These are phyloP conservation scores for Aspergillus egyptiacus DNA, from an alignment of 495 filamentous ascomycete species.

Conservation along the genomic window DNA sequence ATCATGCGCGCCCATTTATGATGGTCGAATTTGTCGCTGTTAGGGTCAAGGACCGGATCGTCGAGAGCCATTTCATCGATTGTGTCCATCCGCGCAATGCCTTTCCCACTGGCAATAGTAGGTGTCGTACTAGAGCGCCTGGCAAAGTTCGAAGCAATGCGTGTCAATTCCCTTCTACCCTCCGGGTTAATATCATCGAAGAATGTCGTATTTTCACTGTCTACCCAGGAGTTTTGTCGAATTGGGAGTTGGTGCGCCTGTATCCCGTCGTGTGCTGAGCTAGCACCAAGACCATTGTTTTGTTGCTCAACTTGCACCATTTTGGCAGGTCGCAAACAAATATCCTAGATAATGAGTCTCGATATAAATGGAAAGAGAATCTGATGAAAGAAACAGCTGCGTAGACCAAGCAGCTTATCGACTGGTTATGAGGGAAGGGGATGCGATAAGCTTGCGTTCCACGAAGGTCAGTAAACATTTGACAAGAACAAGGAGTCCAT, in stretches of 20 bases:
- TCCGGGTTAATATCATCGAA: slow-evolving; percentile 35
- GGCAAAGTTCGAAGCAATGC: slow-evolving; percentile 36
- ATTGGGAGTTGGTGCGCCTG: slow-evolving; percentile 12
- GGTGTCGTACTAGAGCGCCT: slow-evolving; percentile 24
- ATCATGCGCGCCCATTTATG: slow-evolving; percentile 52
- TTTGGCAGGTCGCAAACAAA: not conserved
- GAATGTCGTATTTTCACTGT: slow-evolving; percentile 18
- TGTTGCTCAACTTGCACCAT: slow-evolving; percentile 18
- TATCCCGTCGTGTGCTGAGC: slow-evolving; percentile 16
- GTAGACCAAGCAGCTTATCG: not conserved
- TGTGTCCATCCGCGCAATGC: slow-evolving; percentile 38
- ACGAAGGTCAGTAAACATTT: not conserved
- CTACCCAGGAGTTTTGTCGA: slow-evolving; percentile 16
- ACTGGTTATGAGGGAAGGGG: not conserved
- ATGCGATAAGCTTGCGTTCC: not conserved
- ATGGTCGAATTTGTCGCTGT: slow-evolving; percentile 50
- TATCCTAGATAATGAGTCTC: too few relatives aligned
- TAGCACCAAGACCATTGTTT: slow-evolving; percentile 10
- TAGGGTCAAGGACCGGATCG: slow-evolving; percentile 52
- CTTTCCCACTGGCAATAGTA: slow-evolving; percentile 20
- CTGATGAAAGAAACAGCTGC: not conserved
- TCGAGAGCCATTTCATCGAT: slow-evolving; percentile 37
- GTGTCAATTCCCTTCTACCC: slow-evolving; percentile 31
- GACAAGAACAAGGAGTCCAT: not conserved
- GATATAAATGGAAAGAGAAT: not conserved